Percentiles rank a stretch among this genome's conserved stretches.
Evolutionary conservation across 2,329 filamentous ascomycete genomes (phyloP).

Genomic region (Gremmenia infestans): DNA sequence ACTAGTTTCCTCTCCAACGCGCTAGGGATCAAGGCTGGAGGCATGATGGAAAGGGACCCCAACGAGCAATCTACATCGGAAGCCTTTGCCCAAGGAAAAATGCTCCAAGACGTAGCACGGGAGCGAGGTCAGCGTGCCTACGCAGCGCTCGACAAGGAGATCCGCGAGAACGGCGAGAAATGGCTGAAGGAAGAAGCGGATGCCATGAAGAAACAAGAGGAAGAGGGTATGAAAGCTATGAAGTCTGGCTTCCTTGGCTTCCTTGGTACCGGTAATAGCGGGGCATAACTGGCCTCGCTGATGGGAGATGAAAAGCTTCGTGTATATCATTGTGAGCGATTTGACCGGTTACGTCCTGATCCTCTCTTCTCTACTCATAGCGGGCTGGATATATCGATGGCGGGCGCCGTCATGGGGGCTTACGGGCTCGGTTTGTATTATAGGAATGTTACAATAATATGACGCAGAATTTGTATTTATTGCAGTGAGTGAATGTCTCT

Average conservation of each 20-base stretch:
- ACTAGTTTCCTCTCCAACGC: constrained; percentile 65
- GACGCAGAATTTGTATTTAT: too few species aligned
- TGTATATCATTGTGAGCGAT: too few species aligned
- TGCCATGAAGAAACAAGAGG: constrained; percentile 45
- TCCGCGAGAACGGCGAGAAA: constrained; percentile 87
- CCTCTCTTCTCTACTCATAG: too few species aligned
- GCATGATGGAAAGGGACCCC: constrained; percentile 57
- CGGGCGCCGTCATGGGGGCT: too few species aligned
- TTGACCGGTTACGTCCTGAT: too few species aligned
- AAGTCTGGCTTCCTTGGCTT: constrained; percentile 57
- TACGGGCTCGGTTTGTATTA: too few species aligned
- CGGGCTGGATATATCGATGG: too few species aligned
- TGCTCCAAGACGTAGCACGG: constrained; percentile 90
- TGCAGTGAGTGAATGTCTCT: too few species aligned
- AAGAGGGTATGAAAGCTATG: constrained; percentile 46
- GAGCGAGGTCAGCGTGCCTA: constrained; percentile 91
- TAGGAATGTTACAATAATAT: too few species aligned
- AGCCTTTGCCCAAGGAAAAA: constrained; percentile 87
- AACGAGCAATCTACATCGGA: constrained; percentile 64
- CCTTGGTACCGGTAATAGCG: constrained; percentile 34
- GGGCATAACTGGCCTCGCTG: not conserved
- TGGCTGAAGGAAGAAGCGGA: constrained; percentile 87
- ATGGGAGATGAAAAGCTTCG: not conserved
- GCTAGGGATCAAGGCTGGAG: constrained; percentile 71
- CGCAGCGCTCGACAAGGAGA: constrained; percentile 82